Evolutionary conservation across 2,329 filamentous ascomycete species (phyloP), one percentile per base, ranked within the genome.

Genomic region (Albophoma yamanashiensis): DNA sequence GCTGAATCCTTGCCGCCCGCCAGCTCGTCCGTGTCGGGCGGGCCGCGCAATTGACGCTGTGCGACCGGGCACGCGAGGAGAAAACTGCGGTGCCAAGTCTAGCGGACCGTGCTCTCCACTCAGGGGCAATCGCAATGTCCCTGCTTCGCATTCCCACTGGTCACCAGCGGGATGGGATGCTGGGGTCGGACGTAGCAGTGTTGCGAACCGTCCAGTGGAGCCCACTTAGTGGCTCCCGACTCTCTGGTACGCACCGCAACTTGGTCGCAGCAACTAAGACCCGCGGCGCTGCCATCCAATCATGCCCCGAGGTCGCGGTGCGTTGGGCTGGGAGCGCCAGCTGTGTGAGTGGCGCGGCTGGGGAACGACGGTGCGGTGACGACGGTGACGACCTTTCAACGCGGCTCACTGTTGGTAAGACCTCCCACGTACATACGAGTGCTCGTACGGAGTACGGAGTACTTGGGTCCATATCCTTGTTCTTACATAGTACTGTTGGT

Each of bases 191-290:
- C 27, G n/a, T 31, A 3, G 64, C 62, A 58, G 64, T 63, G 62
- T 65, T 64, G 68, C 62, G 66, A 70, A 69, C 67, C 62, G 64
- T 63, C 59, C 43, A 63, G 69, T 69, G 70, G 68, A 68, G 66
- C 60, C 55, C 60, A 50, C 57, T 53, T 65, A 66, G 64, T 65
- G 66, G 65, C 68, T 72, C 66, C 67, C 70, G 70, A 67, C 65
- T 68, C 64, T 70, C 69, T 72, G 70, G 65, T 71, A 67, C 63
- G 63, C 63, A 66, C 67, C 64, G 58, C 67, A 64, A 62, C 61
- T 62, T 68, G 64, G 63, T 62, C 64, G 62, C 65, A 66, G 64
- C 63, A 59, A 65, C 59, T 60, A 62, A 60, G 64, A 63, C 63
- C 61, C 61, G 63, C 62, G 59, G 11, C 60, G 60, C 55, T n/a